These are phyloP conservation scores for Euryodendron excelsum DNA, from an alignment of 148 eudicot species.

Conservation along the genomic window DNA sequence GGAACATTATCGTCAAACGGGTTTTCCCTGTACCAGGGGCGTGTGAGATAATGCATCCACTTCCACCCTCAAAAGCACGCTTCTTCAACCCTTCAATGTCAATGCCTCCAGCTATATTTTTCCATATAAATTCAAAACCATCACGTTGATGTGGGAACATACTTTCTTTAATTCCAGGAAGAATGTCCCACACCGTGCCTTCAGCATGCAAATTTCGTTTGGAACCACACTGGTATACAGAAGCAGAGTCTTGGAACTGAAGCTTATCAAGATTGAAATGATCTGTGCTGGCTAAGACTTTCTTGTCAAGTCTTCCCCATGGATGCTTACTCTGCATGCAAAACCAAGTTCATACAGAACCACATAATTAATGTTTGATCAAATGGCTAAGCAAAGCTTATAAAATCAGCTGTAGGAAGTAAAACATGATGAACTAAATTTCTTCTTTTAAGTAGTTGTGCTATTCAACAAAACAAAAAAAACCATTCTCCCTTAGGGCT, in stretches of 20 bases:
- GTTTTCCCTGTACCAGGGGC: conserved; percentile 95
- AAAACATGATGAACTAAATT: too few relatives aligned
- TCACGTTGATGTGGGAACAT: conserved; percentile 68
- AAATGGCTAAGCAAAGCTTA: background rate
- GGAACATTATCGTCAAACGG: conserved; percentile 63
- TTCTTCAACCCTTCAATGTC: conserved; percentile 41
- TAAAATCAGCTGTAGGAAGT: too few relatives aligned
- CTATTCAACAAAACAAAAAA: too few relatives aligned
- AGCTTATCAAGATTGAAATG: background rate
- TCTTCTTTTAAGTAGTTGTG: too few relatives aligned
- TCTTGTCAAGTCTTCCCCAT: conserved; percentile 23
- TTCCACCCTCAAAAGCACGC: conserved; percentile 23
- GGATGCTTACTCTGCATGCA: conserved; percentile 38
- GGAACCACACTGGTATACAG: background rate
- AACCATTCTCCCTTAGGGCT: too few relatives aligned
- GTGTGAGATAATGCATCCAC: conserved; percentile 89
- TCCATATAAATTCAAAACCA: conserved; percentile 89
- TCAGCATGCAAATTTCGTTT: background rate
- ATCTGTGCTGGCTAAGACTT: conserved; percentile 5
- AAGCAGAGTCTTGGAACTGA: conserved; percentile 14
- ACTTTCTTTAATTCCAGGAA: conserved; percentile 42
- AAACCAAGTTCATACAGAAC: conserved; percentile 14
- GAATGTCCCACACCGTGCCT: conserved; percentile 75
- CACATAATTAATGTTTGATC: too few relatives aligned
- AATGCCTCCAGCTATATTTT: conserved; percentile 58